Conservation (phyloP, 164 flowering plant species). For the Cinnamomum chago region DNA sequence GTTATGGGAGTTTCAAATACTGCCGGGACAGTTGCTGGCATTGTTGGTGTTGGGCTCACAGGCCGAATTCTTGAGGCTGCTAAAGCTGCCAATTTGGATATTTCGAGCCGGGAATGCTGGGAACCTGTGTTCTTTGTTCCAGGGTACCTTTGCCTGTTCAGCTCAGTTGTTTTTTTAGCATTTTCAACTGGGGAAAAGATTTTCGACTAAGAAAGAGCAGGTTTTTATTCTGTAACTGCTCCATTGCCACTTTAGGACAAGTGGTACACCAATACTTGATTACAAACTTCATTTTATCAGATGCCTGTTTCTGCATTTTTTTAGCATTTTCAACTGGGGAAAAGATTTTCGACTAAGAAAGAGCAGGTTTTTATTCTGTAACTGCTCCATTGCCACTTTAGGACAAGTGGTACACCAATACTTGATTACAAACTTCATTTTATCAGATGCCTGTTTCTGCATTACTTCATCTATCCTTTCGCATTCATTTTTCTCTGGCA, state of each 20-base stretch:
- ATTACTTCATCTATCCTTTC: background rate
- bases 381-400: background rate
- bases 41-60: conserved; percentile 78
- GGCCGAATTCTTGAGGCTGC: conserved; percentile 82
- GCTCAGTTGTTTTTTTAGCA: conserved; percentile 63
- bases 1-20: conserved; percentile 98
- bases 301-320: conserved; percentile 1
- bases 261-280: background rate
- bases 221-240: background rate
- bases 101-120: conserved; percentile 79
- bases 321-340: conserved; percentile 80
- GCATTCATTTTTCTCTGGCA: background rate
- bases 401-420: background rate
- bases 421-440: background rate
- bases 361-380: background rate
- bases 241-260: background rate
- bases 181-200: conserved; percentile 82
- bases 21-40: conserved; percentile 87
- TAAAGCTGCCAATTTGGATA: conserved; percentile 45
- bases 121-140: conserved; percentile 66
- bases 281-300: background rate
- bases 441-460: background rate
- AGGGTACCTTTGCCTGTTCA: conserved; percentile 69
- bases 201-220: conserved; percentile 47
- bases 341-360: conserved; percentile 66